Base-by-base conservation (phyloP, 108 stramenopile species). In the Skeletonema marinoi region DNA sequence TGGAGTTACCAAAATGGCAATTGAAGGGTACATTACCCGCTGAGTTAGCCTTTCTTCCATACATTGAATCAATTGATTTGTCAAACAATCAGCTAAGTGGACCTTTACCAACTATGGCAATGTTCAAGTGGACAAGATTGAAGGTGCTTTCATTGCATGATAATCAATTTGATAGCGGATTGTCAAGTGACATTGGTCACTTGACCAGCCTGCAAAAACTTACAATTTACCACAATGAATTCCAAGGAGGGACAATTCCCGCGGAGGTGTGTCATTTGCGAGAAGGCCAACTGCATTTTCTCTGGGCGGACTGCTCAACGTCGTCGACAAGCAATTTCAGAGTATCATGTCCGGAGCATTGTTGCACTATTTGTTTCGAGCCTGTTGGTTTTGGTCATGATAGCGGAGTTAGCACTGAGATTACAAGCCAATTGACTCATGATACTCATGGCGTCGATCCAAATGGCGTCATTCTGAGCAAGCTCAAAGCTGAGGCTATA, bases 361-460 rank as follows among this genome's bases (percentile, higher is more conserved):
- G 78, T 32, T 79, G 78, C 25, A 68, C 78, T 6, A 79, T 79
- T 50, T 79, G 78, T 33, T 79, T 79, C 16, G 78, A 79, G 66
- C 44, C 44, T 4, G 44, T 46, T 16, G 78, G 78, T 16, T 67
- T 68, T 46, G 71, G 67, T 44, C 30, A 54, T 25, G 71, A 67
- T 48, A 68, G 31, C 44, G 61, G 60, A 29, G 67, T 66, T 0
- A 56, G 54, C 25, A 25, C n/a, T 56, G 21, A 56, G 19, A 9
- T 56, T 25, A 0, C 25, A n/a, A 21, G n/a, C 21, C 54, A 56
- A 56, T 25, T 56, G 25, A 56, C 54, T 0, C 54, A 56, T 56
- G 54, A 56, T 29, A 56, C 54, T 25, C 54, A 56, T 56, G 54
- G 54, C 2, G 54, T 56, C 6, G 54, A 56, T 56, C 54, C 54